A percentile compares a stretch with the other conserved stretches of the same genome.
Evolutionary conservation across 768 basidiomycete genomes (phyloP).

Genomic region (Naganishia randhawae): DNA sequence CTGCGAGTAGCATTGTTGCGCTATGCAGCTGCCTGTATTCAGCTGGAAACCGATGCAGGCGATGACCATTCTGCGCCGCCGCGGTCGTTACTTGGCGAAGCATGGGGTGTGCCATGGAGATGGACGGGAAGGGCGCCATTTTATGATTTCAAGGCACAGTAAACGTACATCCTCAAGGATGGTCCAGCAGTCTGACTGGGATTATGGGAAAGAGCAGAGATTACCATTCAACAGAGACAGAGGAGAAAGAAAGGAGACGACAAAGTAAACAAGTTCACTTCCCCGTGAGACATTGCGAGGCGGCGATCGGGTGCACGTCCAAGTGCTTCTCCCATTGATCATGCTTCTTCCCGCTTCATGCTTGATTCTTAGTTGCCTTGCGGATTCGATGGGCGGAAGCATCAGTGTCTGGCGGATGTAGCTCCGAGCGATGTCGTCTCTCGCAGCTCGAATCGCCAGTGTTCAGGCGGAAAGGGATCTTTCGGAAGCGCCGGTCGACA

Average conservation of each 20-base stretch:
- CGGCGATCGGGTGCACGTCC: slow-evolving; percentile 5
- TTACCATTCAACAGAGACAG: neutral
- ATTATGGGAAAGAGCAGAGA: neutral
- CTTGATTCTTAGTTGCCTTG: neutral
- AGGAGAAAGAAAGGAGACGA: neutral
- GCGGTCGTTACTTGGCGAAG: neutral
- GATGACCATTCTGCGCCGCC: neutral
- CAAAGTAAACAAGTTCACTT: slow-evolving; percentile 10
- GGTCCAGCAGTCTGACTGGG: neutral
- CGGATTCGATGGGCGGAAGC: neutral
- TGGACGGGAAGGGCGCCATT: neutral
- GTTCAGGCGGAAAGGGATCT: slow-evolving; percentile 17
- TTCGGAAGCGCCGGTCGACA: slow-evolving; percentile 26
- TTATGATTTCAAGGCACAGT: no score
- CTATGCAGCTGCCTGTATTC: slow-evolving; percentile 6
- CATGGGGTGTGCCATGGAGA: neutral
- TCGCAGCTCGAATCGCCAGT: slow-evolving; percentile 13
- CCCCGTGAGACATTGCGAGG: slow-evolving; percentile 6
- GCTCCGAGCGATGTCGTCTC: neutral
- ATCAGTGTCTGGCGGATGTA: neutral
- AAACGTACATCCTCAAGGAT: neutral
- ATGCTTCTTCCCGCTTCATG: neutral
- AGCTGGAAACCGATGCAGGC: neutral
- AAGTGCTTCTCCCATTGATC: neutral
- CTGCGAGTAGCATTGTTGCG: neutral